A percentile compares a stretch with the other conserved stretches of the same genome.
Evolutionary conservation across 495 filamentous ascomycete genomes (phyloP).

Genomic region (Chaetomium cochliodes): DNA sequence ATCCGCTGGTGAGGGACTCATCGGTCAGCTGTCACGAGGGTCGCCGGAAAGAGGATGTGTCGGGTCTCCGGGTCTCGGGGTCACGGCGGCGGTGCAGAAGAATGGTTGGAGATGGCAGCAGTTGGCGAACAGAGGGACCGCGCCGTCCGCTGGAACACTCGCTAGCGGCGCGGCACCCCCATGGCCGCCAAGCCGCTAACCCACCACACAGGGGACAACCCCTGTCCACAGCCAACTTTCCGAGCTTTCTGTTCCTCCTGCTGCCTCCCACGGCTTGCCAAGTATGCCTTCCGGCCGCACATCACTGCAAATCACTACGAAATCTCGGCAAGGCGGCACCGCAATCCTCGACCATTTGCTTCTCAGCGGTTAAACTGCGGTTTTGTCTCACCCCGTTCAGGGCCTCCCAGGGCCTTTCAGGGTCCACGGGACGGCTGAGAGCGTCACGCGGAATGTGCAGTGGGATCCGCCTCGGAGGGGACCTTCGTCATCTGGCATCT

Average conservation of each 20-base stretch:
- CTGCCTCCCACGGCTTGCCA: slow-evolving; percentile 16
- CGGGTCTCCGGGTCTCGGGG: slow-evolving; percentile 13
- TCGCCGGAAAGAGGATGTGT: background rate
- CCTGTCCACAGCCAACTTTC: slow-evolving; percentile 20
- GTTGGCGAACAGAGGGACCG: background rate
- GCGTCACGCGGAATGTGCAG: background rate
- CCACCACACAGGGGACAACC: background rate
- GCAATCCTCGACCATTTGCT: background rate
- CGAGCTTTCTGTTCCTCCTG: background rate
- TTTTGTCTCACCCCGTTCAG: slow-evolving; percentile 10
- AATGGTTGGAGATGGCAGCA: slow-evolving; percentile 13
- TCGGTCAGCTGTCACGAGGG: slow-evolving; percentile 20
- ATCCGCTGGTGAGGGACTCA: slow-evolving; percentile 25
- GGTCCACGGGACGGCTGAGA: background rate
- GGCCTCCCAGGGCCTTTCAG: slow-evolving; percentile 8
- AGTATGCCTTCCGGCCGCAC: slow-evolving; percentile 10
- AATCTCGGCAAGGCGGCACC: slow-evolving; percentile 23
- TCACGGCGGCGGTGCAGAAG: slow-evolving; percentile 15
- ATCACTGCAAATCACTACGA: slow-evolving; percentile 20
- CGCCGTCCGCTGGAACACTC: background rate
- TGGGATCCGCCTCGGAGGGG: background rate
- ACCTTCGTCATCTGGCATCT: background rate
- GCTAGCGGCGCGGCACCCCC: background rate
- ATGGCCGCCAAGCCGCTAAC: slow-evolving; percentile 17
- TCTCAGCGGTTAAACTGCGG: background rate